Evolutionary conservation across 768 basidiomycete species (phyloP).

Genomic region (Tulasnella calospora): DNA sequence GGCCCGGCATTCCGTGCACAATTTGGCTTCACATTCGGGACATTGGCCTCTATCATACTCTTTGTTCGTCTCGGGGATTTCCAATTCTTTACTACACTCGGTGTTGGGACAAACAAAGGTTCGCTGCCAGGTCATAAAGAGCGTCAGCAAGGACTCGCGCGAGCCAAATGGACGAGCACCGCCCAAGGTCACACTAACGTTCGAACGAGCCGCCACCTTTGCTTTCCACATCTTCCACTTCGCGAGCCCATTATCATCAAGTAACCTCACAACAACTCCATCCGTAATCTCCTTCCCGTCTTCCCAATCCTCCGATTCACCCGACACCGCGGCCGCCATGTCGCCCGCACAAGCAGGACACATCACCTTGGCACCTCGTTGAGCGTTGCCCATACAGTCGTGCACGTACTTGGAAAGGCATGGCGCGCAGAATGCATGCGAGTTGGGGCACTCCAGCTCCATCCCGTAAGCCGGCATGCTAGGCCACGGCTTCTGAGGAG

Average conservation of each 20-base stretch:
- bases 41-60: neutral
- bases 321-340: neutral
- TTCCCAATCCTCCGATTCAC: neutral
- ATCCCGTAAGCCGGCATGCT: neutral
- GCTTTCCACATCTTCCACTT: neutral
- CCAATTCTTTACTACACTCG: neutral
- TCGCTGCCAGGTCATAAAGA: neutral
- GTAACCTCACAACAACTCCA: neutral
- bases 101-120: neutral
- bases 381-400: neutral
- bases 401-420: neutral
- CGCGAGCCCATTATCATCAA: neutral
- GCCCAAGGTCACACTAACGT: neutral
- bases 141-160: neutral
- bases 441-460: neutral
- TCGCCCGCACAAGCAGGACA: neutral
- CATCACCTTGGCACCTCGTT: neutral
- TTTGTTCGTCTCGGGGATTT: neutral
- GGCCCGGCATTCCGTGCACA: neutral
- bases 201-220: neutral
- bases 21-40: neutral
- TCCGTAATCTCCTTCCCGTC: constrained; percentile 1
- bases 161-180: neutral
- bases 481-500: neutral
- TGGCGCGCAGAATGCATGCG: neutral